Base-by-base conservation (phyloP, 2,329 filamentous ascomycete species). In the Calonectria ilicicola region DNA sequence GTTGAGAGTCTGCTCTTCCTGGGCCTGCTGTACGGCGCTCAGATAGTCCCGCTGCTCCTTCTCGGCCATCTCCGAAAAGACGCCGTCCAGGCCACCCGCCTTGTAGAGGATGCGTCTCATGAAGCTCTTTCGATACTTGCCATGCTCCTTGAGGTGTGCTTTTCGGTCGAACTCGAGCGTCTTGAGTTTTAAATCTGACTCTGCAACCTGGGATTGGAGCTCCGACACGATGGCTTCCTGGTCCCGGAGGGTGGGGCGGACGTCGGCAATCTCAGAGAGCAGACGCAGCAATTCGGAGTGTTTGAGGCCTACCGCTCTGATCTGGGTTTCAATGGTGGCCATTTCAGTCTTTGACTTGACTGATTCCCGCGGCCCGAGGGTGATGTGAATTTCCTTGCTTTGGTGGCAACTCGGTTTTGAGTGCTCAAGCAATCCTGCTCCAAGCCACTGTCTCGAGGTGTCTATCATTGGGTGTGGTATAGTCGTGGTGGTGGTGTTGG, bases 11-110 rank as follows among this genome's bases (percentile, higher is more conserved):
- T 86, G 84, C 49, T 86, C 85, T 27, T 86, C 83, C 27, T 87
- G 84, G 70, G 88, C 84, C 35, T 86, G 80, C 71, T 89, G 86
- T 58, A 89, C 83, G 0, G 86, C 89, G 56, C 89, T 86, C 29
- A 89, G 84, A 79, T 90, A 91, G 73, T 91, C 89, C 51, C 83
- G 81, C 79, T 91, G 89, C 79, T 91, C 89, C 73, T 87, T 89
- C 62, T 85, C 84, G 17, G 88, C 87, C 63, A 84, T 85, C n/a
- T 84, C 84, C 19, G 83, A 81, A 62, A 81, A 82, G 10, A 77
- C 76, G 3, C 80, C 86, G 49, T 84, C 84, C 73, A 86, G 86
- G 32, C 89, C 87, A 5, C 85, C 83, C 12, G 89, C 82, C 71
- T 86, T 88, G 83, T 89, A 88, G 46, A 86, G 82, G 76, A 89